These are phyloP conservation scores for Aspergillus steynii DNA, from an alignment of 495 filamentous ascomycete species.

Conservation along the genomic window DNA sequence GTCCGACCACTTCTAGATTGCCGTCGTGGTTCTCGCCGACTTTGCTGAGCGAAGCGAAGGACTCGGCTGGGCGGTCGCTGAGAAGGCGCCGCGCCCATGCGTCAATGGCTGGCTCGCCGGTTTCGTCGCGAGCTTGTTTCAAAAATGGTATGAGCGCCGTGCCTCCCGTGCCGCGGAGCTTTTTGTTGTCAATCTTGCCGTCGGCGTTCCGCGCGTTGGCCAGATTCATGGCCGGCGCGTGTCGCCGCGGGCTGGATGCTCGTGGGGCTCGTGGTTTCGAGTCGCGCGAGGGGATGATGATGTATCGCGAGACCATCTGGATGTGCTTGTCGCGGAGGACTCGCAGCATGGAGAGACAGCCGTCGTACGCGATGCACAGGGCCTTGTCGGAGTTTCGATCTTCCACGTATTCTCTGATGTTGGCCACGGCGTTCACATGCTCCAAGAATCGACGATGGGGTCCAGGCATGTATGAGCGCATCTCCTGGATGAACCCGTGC, in stretches of 20 bases:
- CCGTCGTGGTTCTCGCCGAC: constrained; percentile 62
- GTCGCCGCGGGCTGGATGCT: constrained; percentile 41
- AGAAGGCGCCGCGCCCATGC: constrained; percentile 77
- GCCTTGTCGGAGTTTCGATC: constrained; percentile 57
- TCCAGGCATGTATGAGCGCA: constrained; percentile 96
- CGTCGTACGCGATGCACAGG: constrained; percentile 82
- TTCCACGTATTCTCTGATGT: constrained; percentile 85
- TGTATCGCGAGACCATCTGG: constrained; percentile 93
- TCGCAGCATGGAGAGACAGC: constrained; percentile 88
- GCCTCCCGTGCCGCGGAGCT: constrained; percentile 86
- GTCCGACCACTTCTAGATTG: constrained; percentile 68
- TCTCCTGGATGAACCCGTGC: constrained; percentile 93
- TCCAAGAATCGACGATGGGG: constrained; percentile 86
- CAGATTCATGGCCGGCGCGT: constrained; percentile 58
- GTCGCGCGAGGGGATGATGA: constrained; percentile 68
- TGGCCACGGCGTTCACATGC: constrained; percentile 76
- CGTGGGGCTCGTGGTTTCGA: constrained; percentile 46
- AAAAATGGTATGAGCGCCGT: constrained; percentile 92
- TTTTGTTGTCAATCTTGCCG: constrained; percentile 47
- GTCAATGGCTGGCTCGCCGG: constrained; percentile 86
- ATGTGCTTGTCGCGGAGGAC: constrained; percentile 91
- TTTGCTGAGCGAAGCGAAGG: constrained; percentile 59
- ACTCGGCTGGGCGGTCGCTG: constrained; percentile 51
- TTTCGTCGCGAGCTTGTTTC: constrained; percentile 94
- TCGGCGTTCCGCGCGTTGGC: constrained; percentile 58